Evolutionary conservation across 176 grass and related monocot genomes (phyloP).

Genomic region (Triticum monococcum): DNA sequence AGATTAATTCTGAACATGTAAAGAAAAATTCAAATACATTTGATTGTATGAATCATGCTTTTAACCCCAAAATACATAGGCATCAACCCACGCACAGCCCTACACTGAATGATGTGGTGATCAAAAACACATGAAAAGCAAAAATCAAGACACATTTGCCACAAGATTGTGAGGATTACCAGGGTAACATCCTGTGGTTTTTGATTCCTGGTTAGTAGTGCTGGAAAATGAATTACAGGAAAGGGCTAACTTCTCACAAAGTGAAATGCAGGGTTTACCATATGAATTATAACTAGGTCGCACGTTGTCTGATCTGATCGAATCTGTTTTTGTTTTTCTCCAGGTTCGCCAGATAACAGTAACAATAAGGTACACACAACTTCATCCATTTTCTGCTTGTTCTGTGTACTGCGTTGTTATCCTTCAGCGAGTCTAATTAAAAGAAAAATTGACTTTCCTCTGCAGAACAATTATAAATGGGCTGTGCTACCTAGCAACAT

Average conservation of each 20-base stretch:
- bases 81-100: too few relatives aligned
- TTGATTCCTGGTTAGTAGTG: too few relatives aligned
- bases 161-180: too few relatives aligned
- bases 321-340: slow-evolving; percentile 22
- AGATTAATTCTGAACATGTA: not conserved
- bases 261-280: not conserved
- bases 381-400: slow-evolving; percentile 13
- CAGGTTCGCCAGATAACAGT: slow-evolving; percentile 97
- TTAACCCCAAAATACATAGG: too few relatives aligned
- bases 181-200: too few relatives aligned
- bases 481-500: slow-evolving; percentile 84
- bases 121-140: too few relatives aligned
- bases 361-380: slow-evolving; percentile 72
- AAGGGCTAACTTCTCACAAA: too few relatives aligned
- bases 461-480: slow-evolving; percentile 95
- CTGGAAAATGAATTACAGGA: too few relatives aligned
- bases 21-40: too few relatives aligned
- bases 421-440: not conserved
- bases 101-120: too few relatives aligned
- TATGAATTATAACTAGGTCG: not conserved
- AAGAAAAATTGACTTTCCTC: slow-evolving; percentile 1
- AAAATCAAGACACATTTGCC: too few relatives aligned
- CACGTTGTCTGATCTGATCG: slow-evolving; percentile 18
- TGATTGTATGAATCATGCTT: too few relatives aligned
- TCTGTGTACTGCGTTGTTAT: not conserved